Evolutionary conservation across 2,329 filamentous ascomycete species (phyloP).

Genomic region (Gaeumannomyces sp.): DNA sequence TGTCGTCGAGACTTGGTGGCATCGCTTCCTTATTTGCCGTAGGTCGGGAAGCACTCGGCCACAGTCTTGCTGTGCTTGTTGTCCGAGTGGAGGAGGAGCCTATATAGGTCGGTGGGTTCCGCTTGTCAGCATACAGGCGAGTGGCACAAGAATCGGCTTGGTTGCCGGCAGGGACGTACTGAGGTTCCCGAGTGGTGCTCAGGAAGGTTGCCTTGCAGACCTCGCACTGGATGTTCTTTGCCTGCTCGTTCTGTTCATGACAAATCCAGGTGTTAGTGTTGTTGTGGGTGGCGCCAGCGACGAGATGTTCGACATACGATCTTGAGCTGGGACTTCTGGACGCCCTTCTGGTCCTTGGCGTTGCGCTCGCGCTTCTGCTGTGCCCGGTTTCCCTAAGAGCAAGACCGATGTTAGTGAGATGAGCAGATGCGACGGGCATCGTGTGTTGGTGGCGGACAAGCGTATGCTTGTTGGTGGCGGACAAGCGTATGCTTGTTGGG

Average conservation of each 20-base stretch:
- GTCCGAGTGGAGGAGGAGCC: conserved; percentile 62
- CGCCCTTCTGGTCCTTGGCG: conserved; percentile 51
- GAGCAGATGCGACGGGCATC: neutral
- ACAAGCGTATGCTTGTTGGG: neutral
- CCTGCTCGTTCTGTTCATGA: conserved; percentile 57
- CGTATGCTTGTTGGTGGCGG: neutral
- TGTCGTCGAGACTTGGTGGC: neutral
- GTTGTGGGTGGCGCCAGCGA: neutral
- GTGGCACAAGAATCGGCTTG: neutral
- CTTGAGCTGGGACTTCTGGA: conserved; percentile 64
- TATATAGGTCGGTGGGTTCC: conserved; percentile 21
- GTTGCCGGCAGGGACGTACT: conserved; percentile 43
- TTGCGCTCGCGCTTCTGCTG: conserved; percentile 66
- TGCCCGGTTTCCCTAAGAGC: conserved; percentile 9
- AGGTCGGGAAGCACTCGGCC: conserved; percentile 60
- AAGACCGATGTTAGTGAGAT: neutral
- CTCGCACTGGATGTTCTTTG: conserved; percentile 70
- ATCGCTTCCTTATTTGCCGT: conserved; percentile 11
- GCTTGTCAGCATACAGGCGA: conserved; percentile 6
- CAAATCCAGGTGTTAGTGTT: neutral
- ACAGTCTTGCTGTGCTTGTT: conserved; percentile 74
- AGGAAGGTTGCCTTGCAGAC: conserved; percentile 75
- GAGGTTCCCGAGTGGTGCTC: conserved; percentile 67
- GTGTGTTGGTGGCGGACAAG: neutral
- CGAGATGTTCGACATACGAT: conserved; percentile 39